Conservation (phyloP, 2,329 filamentous ascomycete species). For the Apiospora aurea region DNA sequence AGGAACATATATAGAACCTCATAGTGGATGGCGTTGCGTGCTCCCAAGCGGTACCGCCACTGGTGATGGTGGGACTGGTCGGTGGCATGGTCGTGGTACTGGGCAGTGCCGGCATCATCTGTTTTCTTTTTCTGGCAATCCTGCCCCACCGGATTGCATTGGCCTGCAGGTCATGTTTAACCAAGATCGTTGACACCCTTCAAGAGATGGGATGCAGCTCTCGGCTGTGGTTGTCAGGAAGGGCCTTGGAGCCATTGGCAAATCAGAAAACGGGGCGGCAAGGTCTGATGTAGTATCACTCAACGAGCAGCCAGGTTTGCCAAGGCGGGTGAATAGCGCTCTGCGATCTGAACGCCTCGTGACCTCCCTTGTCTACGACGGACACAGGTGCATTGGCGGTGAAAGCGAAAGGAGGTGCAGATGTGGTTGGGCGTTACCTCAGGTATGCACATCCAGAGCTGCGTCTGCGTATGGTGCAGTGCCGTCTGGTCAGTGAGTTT, state of each 20-base stretch:
- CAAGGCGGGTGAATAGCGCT: conserved; percentile 17
- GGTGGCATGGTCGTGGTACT: background rate
- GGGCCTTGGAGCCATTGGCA: background rate
- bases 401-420: background rate
- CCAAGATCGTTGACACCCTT: conserved; percentile 14
- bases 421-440: background rate
- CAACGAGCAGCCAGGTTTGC: background rate
- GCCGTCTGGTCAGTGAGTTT: background rate
- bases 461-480: background rate
- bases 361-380: background rate
- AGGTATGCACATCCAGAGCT: background rate
- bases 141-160: conserved; percentile 7
- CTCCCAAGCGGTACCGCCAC: background rate
- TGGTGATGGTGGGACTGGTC: background rate
- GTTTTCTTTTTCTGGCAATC: background rate
- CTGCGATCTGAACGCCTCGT: conserved; percentile 6
- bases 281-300: background rate
- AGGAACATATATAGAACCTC: background rate
- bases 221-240: background rate
- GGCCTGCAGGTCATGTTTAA: conserved; percentile 12
- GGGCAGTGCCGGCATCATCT: conserved; percentile 3
- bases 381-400: background rate
- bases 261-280: background rate
- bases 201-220: background rate
- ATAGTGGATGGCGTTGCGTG: background rate